Evolutionary conservation across 2,329 filamentous ascomycete species (phyloP), one percentile per base, ranked within the genome.

Genomic region (Fusarium albosuccineum): DNA sequence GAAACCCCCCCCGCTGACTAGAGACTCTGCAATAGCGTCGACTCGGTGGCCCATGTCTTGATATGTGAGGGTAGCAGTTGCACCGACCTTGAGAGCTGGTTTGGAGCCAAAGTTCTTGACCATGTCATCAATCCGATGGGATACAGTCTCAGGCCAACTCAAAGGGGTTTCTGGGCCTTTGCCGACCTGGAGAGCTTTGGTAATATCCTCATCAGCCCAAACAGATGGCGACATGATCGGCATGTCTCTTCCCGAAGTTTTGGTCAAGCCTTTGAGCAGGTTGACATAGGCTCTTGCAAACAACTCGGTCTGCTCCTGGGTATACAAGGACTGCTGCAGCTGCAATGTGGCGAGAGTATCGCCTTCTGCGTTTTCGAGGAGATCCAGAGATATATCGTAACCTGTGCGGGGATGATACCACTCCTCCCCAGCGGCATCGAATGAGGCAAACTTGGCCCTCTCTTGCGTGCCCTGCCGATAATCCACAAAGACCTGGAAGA

Each of bases 401-500:
- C 54, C 54, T 14, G 37, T 42, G 1, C 36, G 6, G 4, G 36
- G 6, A 8, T 39, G 13, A 7, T 7, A 7, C 36, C 36, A 39
- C 14, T n/a, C 14, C 36, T 39, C 36, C 5, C 14, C 36, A 16
- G 2, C 33, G 6, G 45, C 41, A n/a, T 57, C 27, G 27, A 11
- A 51, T 27, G 17, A n/a, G 5, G 36, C 45, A 6, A 57, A 29
- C 5, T 39, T 42, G n/a, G 13, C 40, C 54, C 42, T 40, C 53
- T 27, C 30, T 11, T 56, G 30, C 16, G 40, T 2, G 29, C 22
- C 10, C 42, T 57, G 26, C 11, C 55, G 39, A 13, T 60, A 62
- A 5, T 62, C 40, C 13, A 62, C 8, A 3, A 42, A 44, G 7
- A 50, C 59, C 29, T 62, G 59, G 16, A 62, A 62, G 1, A 62